Percentiles rank a stretch among this genome's conserved stretches.
These are phyloP conservation scores for Penicillium argentinense DNA, from an alignment of 495 filamentous ascomycete species.

Conservation along the genomic window DNA sequence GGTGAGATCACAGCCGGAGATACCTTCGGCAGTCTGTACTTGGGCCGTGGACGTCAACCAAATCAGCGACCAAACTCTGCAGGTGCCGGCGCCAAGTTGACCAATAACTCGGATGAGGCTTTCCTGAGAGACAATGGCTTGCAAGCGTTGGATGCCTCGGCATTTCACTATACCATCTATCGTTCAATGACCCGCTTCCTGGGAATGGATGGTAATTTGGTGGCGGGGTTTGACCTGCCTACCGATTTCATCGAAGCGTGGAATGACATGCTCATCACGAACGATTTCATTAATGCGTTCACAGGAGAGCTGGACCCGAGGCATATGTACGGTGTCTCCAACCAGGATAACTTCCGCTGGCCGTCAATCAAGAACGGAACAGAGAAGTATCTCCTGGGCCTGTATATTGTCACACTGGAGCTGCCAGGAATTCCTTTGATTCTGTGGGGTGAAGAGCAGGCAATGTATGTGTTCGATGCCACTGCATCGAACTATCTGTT, in stretches of 20 bases:
- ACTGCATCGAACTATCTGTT: constrained; percentile 51
- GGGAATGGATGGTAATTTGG: constrained; percentile 47
- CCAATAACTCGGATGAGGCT: constrained; percentile 24
- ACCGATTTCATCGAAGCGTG: constrained; percentile 46
- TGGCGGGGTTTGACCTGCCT: constrained; percentile 38
- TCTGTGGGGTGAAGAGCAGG: constrained; percentile 55
- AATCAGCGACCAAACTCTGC: constrained; percentile 30
- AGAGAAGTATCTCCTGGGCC: constrained; percentile 42
- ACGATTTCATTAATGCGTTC: constrained; percentile 49
- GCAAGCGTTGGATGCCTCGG: constrained; percentile 43
- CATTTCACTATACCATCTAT: constrained; percentile 53
- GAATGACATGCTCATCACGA: constrained; percentile 41
- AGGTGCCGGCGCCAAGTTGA: constrained; percentile 36
- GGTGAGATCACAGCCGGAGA: constrained; percentile 46
- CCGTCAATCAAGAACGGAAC: constrained; percentile 50
- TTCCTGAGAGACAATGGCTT: constrained; percentile 34
- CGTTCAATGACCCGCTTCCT: constrained; percentile 49
- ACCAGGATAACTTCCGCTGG: constrained; percentile 56
- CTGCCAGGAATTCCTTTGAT: constrained; percentile 52
- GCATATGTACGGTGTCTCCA: constrained; percentile 51
- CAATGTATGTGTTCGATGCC: constrained; percentile 49
- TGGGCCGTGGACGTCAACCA: constrained; percentile 39
- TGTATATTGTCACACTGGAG: constrained; percentile 45
- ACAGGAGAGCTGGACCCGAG: constrained; percentile 52
- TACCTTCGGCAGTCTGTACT: constrained; percentile 35